Conservation (phyloP, 768 basidiomycete species). For the Suillus tomentosus region DNA sequence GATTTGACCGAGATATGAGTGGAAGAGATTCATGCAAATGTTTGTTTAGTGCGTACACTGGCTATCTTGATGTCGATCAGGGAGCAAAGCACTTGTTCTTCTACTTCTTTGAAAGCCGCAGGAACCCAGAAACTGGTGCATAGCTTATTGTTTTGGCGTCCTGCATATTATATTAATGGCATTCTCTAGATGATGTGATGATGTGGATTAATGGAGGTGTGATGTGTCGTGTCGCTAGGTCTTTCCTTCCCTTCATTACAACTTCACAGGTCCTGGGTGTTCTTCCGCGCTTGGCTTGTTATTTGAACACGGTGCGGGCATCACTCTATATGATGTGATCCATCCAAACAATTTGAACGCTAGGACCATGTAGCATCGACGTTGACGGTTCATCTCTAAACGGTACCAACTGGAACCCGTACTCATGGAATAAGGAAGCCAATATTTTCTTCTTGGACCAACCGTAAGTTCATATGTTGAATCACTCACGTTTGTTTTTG, state of each 20-base stretch:
- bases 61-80: slow-evolving; percentile 48
- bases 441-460: slow-evolving; percentile 78
- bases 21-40: background rate
- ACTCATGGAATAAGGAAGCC: slow-evolving; percentile 65
- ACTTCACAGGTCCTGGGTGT: slow-evolving; percentile 54
- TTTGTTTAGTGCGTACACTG: slow-evolving; percentile 42
- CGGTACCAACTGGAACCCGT: slow-evolving; percentile 63
- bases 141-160: background rate
- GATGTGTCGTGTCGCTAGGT: slow-evolving; percentile 18
- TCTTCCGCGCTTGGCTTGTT: slow-evolving; percentile 56
- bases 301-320: slow-evolving; percentile 51
- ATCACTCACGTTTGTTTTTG: background rate
- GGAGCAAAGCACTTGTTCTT: slow-evolving; percentile 58
- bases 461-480: slow-evolving; percentile 35
- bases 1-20: background rate
- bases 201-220: slow-evolving; percentile 72
- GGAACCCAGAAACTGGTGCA: slow-evolving; percentile 42
- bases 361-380: slow-evolving; percentile 64
- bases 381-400: slow-evolving; percentile 55
- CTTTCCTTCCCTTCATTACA: slow-evolving; percentile 6
- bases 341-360: slow-evolving; percentile 33
- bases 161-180: background rate
- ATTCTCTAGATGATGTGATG: slow-evolving; percentile 54
- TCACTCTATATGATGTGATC: slow-evolving; percentile 24
- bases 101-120: slow-evolving; percentile 63